Base-by-base conservation (phyloP, 805 yeast species). In the Myxozyma mucilagina region DNA sequence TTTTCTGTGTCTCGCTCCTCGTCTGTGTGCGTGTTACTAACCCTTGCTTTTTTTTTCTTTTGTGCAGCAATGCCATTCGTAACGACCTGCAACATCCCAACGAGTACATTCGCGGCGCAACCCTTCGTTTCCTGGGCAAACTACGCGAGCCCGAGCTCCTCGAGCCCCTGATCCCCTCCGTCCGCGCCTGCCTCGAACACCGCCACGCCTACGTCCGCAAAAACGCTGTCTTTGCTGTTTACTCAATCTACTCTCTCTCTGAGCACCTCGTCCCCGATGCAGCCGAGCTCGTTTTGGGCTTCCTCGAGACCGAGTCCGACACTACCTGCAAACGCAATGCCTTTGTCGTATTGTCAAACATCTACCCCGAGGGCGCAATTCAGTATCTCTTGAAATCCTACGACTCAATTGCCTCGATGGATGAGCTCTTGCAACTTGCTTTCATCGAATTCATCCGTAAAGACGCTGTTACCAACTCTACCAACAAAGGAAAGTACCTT, bases 191-290 rank as follows among this genome's bases (percentile, higher is more conserved):
- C 78, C 80, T 96, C 69, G 96, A 90, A 68, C 97, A 94, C 76
- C 87, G 99, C 68, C 98, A 94, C 76, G 96, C 98, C 9, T 94
- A 96, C 72, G 99, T 94, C 65, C 87, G 99, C 73, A 94, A 94
- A 75, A 93, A 94, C 73, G 99, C 99, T 6, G 92, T 90, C 24
- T 87, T 93, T 75, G 96, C 98, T 45, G 84, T 94, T 61, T 84
- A 82, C 69, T 85, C 96, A 29, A 89, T 94, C 68, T 88, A 83
- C 75, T 81, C 85, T 72, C 92, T 87, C 55, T 85, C 96, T 38
- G 91, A 88, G 44, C 93, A 89, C 76, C 82, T 94, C 72, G 82
- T 90, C 49, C 99, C 99, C 6, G 99, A 96, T 77, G 97, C 97
- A n/a, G 87, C 91, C 56, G 96, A 89, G 67, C 81, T 93, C 64